Evolutionary conservation across 176 grass and related monocot species (phyloP).

Genomic region (Areca catechu): DNA sequence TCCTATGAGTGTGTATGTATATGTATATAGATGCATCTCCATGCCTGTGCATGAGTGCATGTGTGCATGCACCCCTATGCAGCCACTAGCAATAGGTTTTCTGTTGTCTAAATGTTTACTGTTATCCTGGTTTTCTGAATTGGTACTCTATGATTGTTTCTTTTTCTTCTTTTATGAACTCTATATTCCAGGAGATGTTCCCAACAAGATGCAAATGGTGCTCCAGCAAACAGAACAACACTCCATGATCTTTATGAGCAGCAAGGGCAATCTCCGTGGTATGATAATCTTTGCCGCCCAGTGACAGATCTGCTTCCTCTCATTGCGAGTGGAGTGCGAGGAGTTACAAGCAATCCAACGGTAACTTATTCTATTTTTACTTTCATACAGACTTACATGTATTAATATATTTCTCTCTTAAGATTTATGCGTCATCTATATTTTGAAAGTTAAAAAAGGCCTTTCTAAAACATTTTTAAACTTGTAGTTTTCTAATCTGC

Average conservation of each 20-base stretch:
- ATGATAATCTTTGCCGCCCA: constrained; percentile 94
- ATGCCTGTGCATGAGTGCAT: no score
- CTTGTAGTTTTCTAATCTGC: constrained; percentile 13
- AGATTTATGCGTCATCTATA: no score
- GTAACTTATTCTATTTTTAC: constrained; percentile 27
- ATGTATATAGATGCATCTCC: no score
- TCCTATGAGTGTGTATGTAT: no score
- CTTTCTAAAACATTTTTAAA: no score
- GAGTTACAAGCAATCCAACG: constrained; percentile 97
- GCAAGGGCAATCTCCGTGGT: constrained; percentile 94
- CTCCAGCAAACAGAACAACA: constrained; percentile 43
- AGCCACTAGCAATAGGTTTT: no score
- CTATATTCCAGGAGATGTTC: constrained; percentile 29
- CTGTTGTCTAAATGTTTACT: neutral
- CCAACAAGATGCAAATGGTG: constrained; percentile 60
- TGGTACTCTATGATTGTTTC: neutral
- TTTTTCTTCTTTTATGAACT: neutral
- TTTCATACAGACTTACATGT: no score
- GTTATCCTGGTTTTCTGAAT: neutral
- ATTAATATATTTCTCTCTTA: no score
- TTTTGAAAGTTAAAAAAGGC: no score
- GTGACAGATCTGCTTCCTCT: constrained; percentile 83
- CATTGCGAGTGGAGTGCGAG: constrained; percentile 68
- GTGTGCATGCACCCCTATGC: no score
- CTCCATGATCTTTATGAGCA: constrained; percentile 87